Conservation (phyloP, 2,329 filamentous ascomycete species). For the Endocalyx cinctus region DNA sequence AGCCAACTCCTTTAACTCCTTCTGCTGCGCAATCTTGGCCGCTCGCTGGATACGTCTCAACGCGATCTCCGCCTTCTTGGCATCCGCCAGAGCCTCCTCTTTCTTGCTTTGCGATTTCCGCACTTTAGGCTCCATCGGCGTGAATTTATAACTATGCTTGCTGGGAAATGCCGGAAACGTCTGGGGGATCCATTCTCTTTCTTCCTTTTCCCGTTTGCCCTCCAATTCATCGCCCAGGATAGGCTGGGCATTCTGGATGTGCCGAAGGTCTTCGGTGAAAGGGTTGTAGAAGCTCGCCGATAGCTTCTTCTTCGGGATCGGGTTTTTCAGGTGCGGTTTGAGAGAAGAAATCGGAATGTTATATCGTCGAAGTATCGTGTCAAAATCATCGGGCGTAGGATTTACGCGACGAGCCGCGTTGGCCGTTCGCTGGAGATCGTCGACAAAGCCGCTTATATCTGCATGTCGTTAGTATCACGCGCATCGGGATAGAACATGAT, state of each 20-base stretch:
- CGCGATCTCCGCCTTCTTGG: conserved; percentile 59
- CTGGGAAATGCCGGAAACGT: conserved; percentile 60
- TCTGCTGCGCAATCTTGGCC: conserved; percentile 60
- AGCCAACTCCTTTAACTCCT: conserved; percentile 55
- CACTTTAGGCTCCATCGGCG: conserved; percentile 34
- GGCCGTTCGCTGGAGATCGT: conserved; percentile 11
- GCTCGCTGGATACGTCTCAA: conserved; percentile 55
- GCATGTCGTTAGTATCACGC: conserved; percentile 21
- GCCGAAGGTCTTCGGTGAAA: conserved; percentile 33
- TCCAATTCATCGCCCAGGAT: conserved; percentile 52
- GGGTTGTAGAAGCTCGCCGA: conserved; percentile 34
- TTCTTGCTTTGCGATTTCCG: conserved; percentile 53
- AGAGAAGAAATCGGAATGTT: conserved; percentile 48
- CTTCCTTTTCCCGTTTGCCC: conserved; percentile 52
- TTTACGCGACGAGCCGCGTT: conserved; percentile 34
- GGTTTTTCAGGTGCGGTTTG: conserved; percentile 52
- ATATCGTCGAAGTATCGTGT: conserved; percentile 45
- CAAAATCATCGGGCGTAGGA: conserved; percentile 54
- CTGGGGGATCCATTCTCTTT: conserved; percentile 51
- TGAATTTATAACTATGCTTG: conserved; percentile 60
- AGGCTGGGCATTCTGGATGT: conserved; percentile 35
- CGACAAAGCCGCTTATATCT: conserved; percentile 48
- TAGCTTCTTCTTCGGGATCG: conserved; percentile 38
- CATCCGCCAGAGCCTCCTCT: conserved; percentile 54
- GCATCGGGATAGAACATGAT: too few relatives aligned